Evolutionary conservation across 2,329 filamentous ascomycete genomes (phyloP), one percentile per base, ranked within the genome.

Genomic region (Colletotrichum noveboracense): DNA sequence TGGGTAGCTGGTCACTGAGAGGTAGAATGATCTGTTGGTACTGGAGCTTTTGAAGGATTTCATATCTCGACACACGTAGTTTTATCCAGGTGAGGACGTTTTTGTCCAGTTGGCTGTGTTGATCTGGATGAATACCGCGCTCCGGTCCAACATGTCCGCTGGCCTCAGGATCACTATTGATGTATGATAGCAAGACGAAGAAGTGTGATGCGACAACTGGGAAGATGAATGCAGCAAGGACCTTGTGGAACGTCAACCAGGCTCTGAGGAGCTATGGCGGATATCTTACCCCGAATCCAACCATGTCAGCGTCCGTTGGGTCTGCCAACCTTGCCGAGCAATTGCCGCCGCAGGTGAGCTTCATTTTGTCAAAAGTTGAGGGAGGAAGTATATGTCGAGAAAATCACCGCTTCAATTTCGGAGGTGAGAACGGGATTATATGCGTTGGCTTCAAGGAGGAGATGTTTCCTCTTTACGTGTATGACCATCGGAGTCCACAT

Each of bases 1-100:
- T 34, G 32, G 14, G 12, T 0, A 34, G 32, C 32, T 34, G 32
- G 2, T 34, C 32, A 3, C 12, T 34, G 2, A 34, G 32, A 1
- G 32, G 32, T 2, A 34, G 12, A 14, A 34, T 34, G 4, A 34
- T 34, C 10, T 34, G 32, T 6, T 34, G 32, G 2, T 34, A 34
- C 12, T 13, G 32, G 3, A 34, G 12, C 9, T 6, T 14, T 0
- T 34, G 2, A 2, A 34, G 5, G 6, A 13, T 2, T 34, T 3
- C 3, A 13, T 13, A 34, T 34, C 32, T 13, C 0, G 32, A 13
- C 1, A 1, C 0, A 13, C 12, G 2, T 2, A 5, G 32, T 1
- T 2, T 13, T 34, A 34, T 34, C 32, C 32, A 6, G 12, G 1
- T 1, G 32, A 34, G 32, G 4, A 34, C 5, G 1, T 5, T 34